Evolutionary conservation across 2,329 filamentous ascomycete species (phyloP).

Genomic region (Fonsecaea erecta): DNA sequence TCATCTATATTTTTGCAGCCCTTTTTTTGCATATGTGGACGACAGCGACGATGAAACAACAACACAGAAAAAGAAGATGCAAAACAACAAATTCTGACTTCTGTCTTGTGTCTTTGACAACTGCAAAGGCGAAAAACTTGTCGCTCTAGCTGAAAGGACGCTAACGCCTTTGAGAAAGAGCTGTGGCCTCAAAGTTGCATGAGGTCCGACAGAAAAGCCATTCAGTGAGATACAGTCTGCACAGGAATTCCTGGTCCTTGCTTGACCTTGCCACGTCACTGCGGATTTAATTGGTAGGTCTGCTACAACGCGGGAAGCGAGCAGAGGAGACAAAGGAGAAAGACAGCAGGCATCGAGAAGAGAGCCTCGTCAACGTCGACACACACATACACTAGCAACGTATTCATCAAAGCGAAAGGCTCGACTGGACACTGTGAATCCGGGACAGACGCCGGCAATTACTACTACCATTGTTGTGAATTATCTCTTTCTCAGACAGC

Average conservation of each 20-base stretch:
- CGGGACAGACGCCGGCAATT: not conserved
- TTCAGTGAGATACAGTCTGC: not conserved
- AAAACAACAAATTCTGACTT: not conserved
- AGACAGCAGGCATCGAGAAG: not conserved
- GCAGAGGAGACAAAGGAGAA: not conserved
- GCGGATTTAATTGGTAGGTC: not conserved
- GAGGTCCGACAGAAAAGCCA: constrained; percentile 3
- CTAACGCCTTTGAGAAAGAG: constrained; percentile 8
- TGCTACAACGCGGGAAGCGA: not conserved
- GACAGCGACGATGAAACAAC: not conserved
- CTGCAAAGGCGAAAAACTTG: not conserved
- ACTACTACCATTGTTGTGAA: not conserved
- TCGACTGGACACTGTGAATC: not conserved
- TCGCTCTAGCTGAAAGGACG: not conserved
- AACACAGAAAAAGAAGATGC: not conserved
- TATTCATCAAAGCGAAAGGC: not conserved
- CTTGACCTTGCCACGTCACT: not conserved
- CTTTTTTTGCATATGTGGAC: not conserved
- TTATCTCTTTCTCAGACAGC: not conserved
- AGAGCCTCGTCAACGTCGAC: not conserved
- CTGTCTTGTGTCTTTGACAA: not conserved
- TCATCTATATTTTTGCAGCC: not conserved
- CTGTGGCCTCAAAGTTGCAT: not conserved
- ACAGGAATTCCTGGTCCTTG: not conserved
- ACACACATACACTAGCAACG: not conserved